Evolutionary conservation across 108 stramenopile species (phyloP).

Genomic region (Thalassiosira profunda): DNA sequence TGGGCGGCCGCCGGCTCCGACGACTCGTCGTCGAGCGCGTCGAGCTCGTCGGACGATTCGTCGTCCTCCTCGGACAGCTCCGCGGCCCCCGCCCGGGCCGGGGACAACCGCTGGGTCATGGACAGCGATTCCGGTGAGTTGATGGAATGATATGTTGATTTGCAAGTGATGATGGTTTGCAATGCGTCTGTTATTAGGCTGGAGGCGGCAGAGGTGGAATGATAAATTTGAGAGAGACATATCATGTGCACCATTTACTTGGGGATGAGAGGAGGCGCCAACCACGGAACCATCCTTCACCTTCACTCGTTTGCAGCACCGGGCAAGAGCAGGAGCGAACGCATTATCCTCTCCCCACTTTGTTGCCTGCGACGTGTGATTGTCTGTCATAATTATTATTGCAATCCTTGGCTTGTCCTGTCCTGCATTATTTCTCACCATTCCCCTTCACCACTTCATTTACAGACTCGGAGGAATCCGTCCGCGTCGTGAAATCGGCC

Average conservation of each 20-base stretch:
- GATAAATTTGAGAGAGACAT: too few relatives aligned
- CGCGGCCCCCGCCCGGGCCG: constrained; percentile 20
- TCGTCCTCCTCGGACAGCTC: constrained; percentile 31
- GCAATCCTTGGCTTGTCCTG: constrained; percentile 12
- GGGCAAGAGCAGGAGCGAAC: too few relatives aligned
- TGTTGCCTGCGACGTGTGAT: constrained; percentile 2
- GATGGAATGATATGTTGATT: neutral
- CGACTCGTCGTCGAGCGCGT: constrained; percentile 18
- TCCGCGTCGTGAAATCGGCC: constrained; percentile 95
- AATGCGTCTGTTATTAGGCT: too few relatives aligned
- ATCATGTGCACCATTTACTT: too few relatives aligned
- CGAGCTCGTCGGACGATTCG: constrained; percentile 37
- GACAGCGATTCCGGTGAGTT: constrained; percentile 54
- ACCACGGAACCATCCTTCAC: too few relatives aligned
- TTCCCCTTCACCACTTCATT: neutral
- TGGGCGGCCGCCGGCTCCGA: constrained; percentile 53
- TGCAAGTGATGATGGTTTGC: neutral
- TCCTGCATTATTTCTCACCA: neutral
- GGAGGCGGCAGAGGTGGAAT: too few relatives aligned
- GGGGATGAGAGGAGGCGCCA: too few relatives aligned
- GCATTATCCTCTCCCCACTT: constrained; percentile 14
- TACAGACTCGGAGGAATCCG: constrained; percentile 88
- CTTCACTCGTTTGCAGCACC: too few relatives aligned
- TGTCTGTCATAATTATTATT: neutral
- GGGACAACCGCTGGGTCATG: constrained; percentile 63